Percentiles rank a stretch among this genome's conserved stretches.
Conservation (phyloP, 2,329 filamentous ascomycete genomes). For the Furcasterigmium furcatum region DNA sequence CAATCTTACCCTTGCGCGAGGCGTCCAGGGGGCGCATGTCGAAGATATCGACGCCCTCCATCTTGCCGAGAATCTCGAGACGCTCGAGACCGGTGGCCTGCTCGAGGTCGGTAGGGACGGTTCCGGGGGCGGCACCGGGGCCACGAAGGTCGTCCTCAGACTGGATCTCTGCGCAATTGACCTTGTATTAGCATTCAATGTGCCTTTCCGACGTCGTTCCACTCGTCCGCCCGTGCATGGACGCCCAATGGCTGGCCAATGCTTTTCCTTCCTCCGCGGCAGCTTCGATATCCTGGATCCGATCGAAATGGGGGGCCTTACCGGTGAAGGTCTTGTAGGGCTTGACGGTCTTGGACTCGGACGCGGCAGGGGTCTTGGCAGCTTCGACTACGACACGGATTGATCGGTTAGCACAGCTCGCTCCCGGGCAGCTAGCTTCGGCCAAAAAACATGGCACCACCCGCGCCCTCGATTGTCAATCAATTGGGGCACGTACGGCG, state of each 20-base stretch:
- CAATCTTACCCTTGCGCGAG: conserved; percentile 69
- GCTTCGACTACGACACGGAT: conserved; percentile 27
- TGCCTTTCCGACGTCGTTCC: not conserved
- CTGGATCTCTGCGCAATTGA: conserved; percentile 68
- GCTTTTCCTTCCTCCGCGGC: too few relatives aligned
- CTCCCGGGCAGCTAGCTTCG: too few relatives aligned
- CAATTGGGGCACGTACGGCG: conserved; percentile 48
- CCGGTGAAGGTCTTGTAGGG: conserved; percentile 43
- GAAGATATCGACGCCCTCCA: conserved; percentile 97
- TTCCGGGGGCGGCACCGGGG: conserved; percentile 77
- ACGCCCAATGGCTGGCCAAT: too few relatives aligned
- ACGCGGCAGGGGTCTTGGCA: conserved; percentile 28
- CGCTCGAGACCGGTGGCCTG: conserved; percentile 97
- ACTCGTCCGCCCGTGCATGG: not conserved
- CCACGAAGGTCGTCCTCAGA: conserved; percentile 76
- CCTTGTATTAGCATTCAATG: conserved; percentile 4
- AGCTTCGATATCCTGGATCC: too few relatives aligned
- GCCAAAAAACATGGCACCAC: not conserved
- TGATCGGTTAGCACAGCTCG: conserved; percentile 1
- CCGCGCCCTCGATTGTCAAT: conserved; percentile 2
- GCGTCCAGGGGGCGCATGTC: conserved; percentile 96
- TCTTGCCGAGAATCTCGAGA: conserved; percentile 98
- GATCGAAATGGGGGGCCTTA: conserved; percentile 25
- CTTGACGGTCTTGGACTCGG: conserved; percentile 24
- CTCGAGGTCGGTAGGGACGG: conserved; percentile 89